These are phyloP conservation scores for Jamesozyma rosinii DNA, from an alignment of 805 yeast species.

Conservation along the genomic window DNA sequence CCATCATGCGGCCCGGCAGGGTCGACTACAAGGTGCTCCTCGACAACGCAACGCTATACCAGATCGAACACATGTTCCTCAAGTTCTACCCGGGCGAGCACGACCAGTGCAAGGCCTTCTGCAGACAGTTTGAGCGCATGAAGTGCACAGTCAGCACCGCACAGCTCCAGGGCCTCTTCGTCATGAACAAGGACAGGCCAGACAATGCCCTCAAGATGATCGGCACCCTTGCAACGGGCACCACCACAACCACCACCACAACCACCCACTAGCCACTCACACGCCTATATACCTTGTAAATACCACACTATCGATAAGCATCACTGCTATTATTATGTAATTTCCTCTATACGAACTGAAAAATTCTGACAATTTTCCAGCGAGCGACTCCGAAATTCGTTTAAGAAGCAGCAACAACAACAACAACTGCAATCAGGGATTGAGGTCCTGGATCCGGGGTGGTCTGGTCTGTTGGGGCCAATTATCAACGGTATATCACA, in stretches of 20 bases:
- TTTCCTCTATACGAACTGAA: too few species aligned
- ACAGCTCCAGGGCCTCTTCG: constrained; percentile 90
- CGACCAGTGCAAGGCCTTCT: constrained; percentile 41
- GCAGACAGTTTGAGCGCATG: constrained; percentile 2
- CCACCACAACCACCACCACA: neutral
- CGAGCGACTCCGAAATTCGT: too few species aligned
- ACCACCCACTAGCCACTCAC: too few species aligned
- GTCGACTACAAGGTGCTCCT: constrained; percentile 75
- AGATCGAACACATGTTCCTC: constrained; percentile 74
- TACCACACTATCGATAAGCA: too few species aligned
- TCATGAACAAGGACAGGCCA: constrained; percentile 80
- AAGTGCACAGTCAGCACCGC: constrained; percentile 60
- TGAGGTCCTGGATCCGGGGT: too few species aligned
- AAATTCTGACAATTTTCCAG: neutral
- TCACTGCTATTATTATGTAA: too few species aligned
- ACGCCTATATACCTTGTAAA: too few species aligned
- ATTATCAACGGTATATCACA: too few species aligned
- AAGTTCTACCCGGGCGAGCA: constrained; percentile 67
- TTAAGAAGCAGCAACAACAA: too few species aligned
- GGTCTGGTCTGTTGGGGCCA: too few species aligned
- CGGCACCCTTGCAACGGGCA: constrained; percentile 22
- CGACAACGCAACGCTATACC: constrained; percentile 79
- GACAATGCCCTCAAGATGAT: constrained; percentile 63
- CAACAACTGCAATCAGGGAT: too few species aligned
- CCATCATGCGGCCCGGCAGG: constrained; percentile 89